Percentiles rank a stretch among this genome's conserved stretches.
phyloP scores from a whole-genome alignment of 108 stramenopile genomes.

The Pseudonitzschia multistriata region DNA sequence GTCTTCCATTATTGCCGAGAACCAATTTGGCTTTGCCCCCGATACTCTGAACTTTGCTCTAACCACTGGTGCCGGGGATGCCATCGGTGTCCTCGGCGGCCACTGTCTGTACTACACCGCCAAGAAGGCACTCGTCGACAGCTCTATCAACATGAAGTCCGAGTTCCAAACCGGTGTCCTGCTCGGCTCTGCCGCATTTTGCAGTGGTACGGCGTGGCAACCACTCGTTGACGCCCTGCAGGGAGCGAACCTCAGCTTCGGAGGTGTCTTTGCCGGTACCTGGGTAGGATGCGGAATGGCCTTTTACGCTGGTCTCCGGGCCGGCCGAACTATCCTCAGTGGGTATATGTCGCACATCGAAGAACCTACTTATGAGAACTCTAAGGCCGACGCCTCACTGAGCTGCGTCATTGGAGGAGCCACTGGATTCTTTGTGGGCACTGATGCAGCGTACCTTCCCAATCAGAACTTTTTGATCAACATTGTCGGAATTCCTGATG shows the following conservation, averaged over 20 bases:
- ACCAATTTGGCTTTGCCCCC: constrained; percentile 50
- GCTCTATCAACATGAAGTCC: constrained; percentile 49
- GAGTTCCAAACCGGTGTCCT: constrained; percentile 66
- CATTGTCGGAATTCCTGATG: constrained; percentile 71
- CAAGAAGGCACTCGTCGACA: constrained; percentile 52
- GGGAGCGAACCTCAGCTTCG: constrained; percentile 65
- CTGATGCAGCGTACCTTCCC: constrained; percentile 77
- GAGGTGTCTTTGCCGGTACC: constrained; percentile 61
- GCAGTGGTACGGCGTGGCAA: constrained; percentile 83
- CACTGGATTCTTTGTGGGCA: constrained; percentile 85
- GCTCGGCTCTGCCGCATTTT: constrained; percentile 75
- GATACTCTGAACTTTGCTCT: constrained; percentile 66
- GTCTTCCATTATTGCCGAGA: constrained; percentile 58
- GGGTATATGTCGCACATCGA: constrained; percentile 51
- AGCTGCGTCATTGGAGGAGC: constrained; percentile 74
- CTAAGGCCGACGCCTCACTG: constrained; percentile 59
- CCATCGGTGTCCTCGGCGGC: constrained; percentile 63
- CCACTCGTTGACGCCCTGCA: constrained; percentile 76
- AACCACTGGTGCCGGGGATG: constrained; percentile 76
- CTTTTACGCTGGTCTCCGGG: constrained; percentile 71
- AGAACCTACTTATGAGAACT: constrained; percentile 71
- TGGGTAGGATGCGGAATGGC: constrained; percentile 81
- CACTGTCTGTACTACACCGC: constrained; percentile 57
- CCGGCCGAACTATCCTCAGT: constrained; percentile 51
- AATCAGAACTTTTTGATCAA: constrained; percentile 79